Percentiles rank a stretch among this genome's conserved stretches.
Evolutionary conservation across 2,329 filamentous ascomycete species (phyloP).

Genomic region (Penicillium corylophilum): DNA sequence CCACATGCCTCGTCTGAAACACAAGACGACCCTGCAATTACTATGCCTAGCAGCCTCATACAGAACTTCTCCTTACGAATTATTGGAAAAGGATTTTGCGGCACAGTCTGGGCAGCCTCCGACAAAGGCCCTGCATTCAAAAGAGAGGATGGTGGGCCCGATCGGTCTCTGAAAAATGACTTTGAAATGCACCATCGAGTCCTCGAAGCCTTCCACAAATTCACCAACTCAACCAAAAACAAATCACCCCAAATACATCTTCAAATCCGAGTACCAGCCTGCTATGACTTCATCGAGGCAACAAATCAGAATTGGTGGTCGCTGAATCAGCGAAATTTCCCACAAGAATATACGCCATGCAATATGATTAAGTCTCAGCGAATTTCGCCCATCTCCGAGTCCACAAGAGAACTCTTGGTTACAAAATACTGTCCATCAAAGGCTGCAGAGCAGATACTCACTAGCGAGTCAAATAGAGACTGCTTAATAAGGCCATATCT

Average conservation of each 20-base stretch:
- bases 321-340: slow-evolving; percentile 25
- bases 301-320: slow-evolving; percentile 29
- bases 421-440: slow-evolving; percentile 33
- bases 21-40: too few species aligned
- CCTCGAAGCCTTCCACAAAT: slow-evolving; percentile 10
- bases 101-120: slow-evolving; percentile 32
- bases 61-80: background rate
- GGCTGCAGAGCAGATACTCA: slow-evolving; percentile 24
- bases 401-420: slow-evolving; percentile 31
- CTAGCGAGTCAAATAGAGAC: slow-evolving; percentile 40
- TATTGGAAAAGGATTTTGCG: slow-evolving; percentile 34
- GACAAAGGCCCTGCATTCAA: slow-evolving; percentile 26
- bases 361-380: slow-evolving; percentile 37
- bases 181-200: slow-evolving; percentile 31
- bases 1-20: too few species aligned
- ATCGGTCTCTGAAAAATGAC: slow-evolving; percentile 30
- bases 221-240: too few species aligned
- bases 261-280: slow-evolving; percentile 25
- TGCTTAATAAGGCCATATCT: slow-evolving; percentile 54
- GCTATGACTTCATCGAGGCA: slow-evolving; percentile 24
- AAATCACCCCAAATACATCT: background rate
- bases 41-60: too few species aligned
- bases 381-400: slow-evolving; percentile 32
- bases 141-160: slow-evolving; percentile 34
- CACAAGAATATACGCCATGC: slow-evolving; percentile 29